Conservation (phyloP, 768 basidiomycete genomes). For the Termitomyces bulborhizus region DNA sequence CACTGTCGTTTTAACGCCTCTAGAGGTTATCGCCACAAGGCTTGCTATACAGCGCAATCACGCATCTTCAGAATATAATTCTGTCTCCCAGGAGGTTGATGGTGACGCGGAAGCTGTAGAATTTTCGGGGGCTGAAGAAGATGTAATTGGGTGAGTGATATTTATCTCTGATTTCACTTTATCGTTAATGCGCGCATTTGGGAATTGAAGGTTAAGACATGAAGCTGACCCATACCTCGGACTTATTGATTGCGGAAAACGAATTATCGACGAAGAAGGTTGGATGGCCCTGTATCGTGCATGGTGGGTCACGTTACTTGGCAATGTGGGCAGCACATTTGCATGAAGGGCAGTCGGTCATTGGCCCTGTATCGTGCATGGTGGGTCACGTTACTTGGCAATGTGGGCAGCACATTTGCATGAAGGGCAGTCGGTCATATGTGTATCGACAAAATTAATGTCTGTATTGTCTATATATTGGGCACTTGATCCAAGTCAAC, state of each 20-base stretch:
- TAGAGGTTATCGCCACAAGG: constrained; percentile 75
- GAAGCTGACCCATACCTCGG: constrained; percentile 79
- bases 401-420: constrained; percentile 49
- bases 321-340: constrained; percentile 52
- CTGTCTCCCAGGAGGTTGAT: constrained; percentile 67
- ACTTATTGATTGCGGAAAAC: constrained; percentile 67
- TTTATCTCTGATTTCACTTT: background rate
- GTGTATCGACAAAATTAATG: background rate
- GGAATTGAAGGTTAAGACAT: constrained; percentile 49
- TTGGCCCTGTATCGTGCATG: constrained; percentile 74
- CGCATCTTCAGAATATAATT: constrained; percentile 66
- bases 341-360: constrained; percentile 22
- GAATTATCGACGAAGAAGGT: constrained; percentile 78
- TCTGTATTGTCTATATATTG: background rate
- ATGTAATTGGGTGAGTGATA: constrained; percentile 70
- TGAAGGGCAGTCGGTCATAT: constrained; percentile 17
- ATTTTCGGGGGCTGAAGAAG: constrained; percentile 67
- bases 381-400: constrained; percentile 75
- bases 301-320: constrained; percentile 79
- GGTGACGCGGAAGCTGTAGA: constrained; percentile 57
- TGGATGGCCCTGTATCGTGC: constrained; percentile 68
- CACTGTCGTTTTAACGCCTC: constrained; percentile 57
- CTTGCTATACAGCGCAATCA: constrained; percentile 85
- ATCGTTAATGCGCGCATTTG: background rate
- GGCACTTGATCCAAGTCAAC: background rate